Base-by-base conservation (phyloP, 495 filamentous ascomycete species). In the Aspergillus diversus region DNA sequence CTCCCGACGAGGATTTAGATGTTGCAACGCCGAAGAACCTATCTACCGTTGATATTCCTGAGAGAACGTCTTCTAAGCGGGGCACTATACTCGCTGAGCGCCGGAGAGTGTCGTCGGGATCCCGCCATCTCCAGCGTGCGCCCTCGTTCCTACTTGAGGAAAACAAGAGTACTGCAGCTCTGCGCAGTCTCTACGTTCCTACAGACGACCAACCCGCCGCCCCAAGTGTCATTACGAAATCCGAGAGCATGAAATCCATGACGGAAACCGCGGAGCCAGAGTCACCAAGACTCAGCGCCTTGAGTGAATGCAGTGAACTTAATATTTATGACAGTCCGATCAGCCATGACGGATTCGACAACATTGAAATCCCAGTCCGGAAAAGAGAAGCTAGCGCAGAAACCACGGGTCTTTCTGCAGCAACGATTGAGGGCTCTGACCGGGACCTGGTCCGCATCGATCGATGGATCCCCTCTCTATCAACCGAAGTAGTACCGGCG, bases 261-360 rank as follows among this genome's bases (percentile, higher is more conserved):
- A 70, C 47, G 21, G 74, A 70, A 35, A 73, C 58, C 3, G 42
- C 59, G 5, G 77, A 79, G 13, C 69, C 75, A 0, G 72, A 66
- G 52, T 91, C 89, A 54, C 90, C 90, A 7, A 83, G 88, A 52
- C 75, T 93, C 17, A 93, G 91, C 64, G 81, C 91, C 16, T 80
- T 94, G 33, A 93, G 90, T 68, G 90, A 94, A 72, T 91, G 89
- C 67, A 92, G 89, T 34, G 91, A 93, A 64, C 66, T 90, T 11
- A 89, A 87, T 68, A 79, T 91, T 6, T 87, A 88, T 59, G 89
- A 73, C 33, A 70, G 66, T 7, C 48, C 60, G 0, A 60, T 64
- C 11, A 60, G 50, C 42, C 64, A 55, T 43, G 49, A 71, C 42
- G 68, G 66, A 7, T 70, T 68, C 46, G 76, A 80, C 56, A 55